Evolutionary conservation across 371 early-diverging fungal species (phyloP).

Genomic region (Parasitella parasitica): DNA sequence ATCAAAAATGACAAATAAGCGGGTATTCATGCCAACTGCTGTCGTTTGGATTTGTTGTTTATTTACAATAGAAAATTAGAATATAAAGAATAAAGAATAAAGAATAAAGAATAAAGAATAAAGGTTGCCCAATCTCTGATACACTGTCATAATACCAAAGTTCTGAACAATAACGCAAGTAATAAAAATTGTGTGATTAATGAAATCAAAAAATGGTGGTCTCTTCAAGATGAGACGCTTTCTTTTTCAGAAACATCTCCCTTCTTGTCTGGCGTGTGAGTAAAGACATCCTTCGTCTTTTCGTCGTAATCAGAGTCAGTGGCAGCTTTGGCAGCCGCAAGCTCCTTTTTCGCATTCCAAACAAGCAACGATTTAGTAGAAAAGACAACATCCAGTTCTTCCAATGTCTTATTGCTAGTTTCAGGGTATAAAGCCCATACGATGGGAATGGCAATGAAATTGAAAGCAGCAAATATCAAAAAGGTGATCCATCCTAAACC

Average conservation of each 20-base stretch:
- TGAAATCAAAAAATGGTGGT: background rate
- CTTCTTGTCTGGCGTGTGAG: background rate
- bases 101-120: too few species aligned
- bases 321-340: conserved; percentile 3
- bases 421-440: conserved; percentile 39
- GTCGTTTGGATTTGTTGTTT: background rate
- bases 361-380: conserved; percentile 40
- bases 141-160: too few species aligned
- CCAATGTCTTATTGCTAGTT: conserved; percentile 40
- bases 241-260: background rate
- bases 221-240: background rate
- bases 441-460: conserved; percentile 40
- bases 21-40: too few species aligned
- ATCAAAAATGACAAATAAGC: too few species aligned
- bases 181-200: background rate
- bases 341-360: conserved; percentile 41
- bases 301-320: background rate
- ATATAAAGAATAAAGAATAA: background rate
- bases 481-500: conserved; percentile 44
- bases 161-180: too few species aligned
- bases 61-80: background rate
- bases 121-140: too few species aligned
- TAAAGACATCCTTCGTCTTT: background rate
- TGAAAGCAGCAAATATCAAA: conserved; percentile 39
- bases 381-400: conserved; percentile 42